Percentiles rank a stretch among this genome's conserved stretches.
Conservation (phyloP, 2,329 filamentous ascomycete genomes). For the Botrytis squamosa region DNA sequence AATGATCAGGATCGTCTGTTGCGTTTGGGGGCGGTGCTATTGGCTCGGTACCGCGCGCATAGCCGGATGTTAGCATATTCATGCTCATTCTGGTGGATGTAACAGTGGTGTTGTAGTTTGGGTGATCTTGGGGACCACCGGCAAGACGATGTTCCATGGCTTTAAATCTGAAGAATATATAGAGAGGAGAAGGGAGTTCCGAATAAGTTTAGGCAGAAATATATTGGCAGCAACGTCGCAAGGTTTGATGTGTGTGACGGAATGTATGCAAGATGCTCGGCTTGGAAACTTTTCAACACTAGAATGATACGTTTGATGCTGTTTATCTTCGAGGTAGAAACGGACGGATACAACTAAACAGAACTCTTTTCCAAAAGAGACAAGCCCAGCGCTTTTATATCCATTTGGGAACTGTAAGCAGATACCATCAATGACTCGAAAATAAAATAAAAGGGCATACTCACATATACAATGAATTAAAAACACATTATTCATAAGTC, state of each 20-base stretch:
- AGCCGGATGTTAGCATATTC: background rate
- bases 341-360: background rate
- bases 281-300: background rate
- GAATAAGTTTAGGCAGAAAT: background rate
- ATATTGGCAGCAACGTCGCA: background rate
- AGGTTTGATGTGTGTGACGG: background rate
- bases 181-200: background rate
- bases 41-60: background rate
- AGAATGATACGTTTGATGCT: background rate
- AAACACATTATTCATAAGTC: background rate
- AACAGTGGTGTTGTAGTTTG: background rate
- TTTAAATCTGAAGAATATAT: background rate
- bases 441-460: background rate
- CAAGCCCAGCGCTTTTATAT: background rate
- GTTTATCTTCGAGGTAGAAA: fast-evolving
- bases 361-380: background rate
- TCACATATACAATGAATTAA: background rate
- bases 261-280: background rate
- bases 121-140: background rate
- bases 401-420: background rate
- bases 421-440: background rate
- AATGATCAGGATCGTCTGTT: background rate
- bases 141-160: background rate
- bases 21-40: background rate
- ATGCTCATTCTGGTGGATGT: background rate